Base-by-base conservation (phyloP, 495 filamentous ascomycete species). In the Lasiosphaeriaceae sp. region DNA sequence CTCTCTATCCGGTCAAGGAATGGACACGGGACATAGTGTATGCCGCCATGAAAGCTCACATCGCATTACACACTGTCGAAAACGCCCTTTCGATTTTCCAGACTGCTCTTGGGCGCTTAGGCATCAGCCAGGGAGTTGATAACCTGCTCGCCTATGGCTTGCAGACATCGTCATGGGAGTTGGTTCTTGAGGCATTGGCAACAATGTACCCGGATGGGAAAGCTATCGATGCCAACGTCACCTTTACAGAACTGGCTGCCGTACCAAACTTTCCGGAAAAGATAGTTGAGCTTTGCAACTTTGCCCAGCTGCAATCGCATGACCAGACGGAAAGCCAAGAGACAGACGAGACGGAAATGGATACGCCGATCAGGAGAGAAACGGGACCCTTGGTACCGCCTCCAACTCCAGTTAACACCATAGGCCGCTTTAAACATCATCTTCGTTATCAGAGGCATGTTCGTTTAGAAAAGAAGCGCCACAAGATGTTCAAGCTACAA, bases 11-110 rank as follows among this genome's bases (percentile, higher is more conserved):
- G 0, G 23, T 55, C 19, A 46, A 60, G 0, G 34, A 54, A 6
- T 71, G 70, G 71, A 67, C 61, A 2, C 59, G 67, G 19, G 35
- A 61, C 6, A 11, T 59, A 12, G 58, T 71, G 8, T 46, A 31
- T 4, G 59, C 62, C 1, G 68, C 56, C 7, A 46, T 74, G 45
- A 56, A 55, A 19, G 66, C 66, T 12, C 55, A 60, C 14, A 54
- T 73, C 47, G 23, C 47, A 2, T 26, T 59, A 16, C 49, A 60
- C 17, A 58, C 70, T 20, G n/a, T 46, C 4, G 4, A 39, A 0
- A 45, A 54, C 11, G 71, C 71, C 1, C 17, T 64, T 26, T 12
- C 41, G 0, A 55, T 68, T 19, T 68, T 62, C 48, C 52, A 48
- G 31, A 45, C 48, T 4, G 62, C 62, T 6, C 11, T 71, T 23